These are phyloP conservation scores for Globisporangium cederbergense DNA, from an alignment of 352 stramenopile genomes.

Conservation along the genomic window DNA sequence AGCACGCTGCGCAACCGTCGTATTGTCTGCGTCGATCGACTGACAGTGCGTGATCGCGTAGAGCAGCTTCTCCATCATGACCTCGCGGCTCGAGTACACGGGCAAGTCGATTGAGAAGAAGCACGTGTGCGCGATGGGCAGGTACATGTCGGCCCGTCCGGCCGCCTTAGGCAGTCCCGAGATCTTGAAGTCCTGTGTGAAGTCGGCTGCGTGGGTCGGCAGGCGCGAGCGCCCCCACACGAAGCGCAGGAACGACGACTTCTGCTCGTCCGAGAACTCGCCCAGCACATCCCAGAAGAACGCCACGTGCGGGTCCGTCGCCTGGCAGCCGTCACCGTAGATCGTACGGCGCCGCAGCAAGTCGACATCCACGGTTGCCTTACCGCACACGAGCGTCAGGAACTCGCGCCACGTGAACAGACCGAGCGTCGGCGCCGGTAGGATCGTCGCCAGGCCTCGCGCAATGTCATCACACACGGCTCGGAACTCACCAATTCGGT, in stretches of 20 bases:
- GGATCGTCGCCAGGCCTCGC: constrained; percentile 83
- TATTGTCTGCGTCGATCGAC: constrained; percentile 87
- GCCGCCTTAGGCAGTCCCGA: constrained; percentile 76
- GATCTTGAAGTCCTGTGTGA: constrained; percentile 90
- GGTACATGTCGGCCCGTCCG: constrained; percentile 73
- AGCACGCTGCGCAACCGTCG: constrained; percentile 81
- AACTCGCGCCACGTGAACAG: constrained; percentile 90
- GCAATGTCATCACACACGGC: constrained; percentile 67
- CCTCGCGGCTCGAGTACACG: constrained; percentile 64
- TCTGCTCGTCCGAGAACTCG: constrained; percentile 88
- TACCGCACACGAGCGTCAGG: constrained; percentile 87
- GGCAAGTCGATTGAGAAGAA: constrained; percentile 89
- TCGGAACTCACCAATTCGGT: constrained; percentile 81
- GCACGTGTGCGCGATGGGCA: constrained; percentile 87
- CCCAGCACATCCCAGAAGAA: constrained; percentile 90
- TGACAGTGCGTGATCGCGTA: constrained; percentile 89
- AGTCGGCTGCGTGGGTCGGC: constrained; percentile 85
- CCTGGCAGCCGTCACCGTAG: constrained; percentile 87
- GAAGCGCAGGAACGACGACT: constrained; percentile 87
- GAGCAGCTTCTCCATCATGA: constrained; percentile 82
- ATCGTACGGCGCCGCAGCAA: constrained; percentile 84
- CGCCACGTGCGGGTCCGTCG: constrained; percentile 81
- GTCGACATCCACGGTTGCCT: constrained; percentile 84
- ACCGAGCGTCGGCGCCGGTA: constrained; percentile 68
- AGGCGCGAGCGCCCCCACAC: constrained; percentile 88